Evolutionary conservation across 192 early-diverging fungal species (phyloP), one percentile per base, ranked within the genome.

Genomic region (Dispira simplex): DNA sequence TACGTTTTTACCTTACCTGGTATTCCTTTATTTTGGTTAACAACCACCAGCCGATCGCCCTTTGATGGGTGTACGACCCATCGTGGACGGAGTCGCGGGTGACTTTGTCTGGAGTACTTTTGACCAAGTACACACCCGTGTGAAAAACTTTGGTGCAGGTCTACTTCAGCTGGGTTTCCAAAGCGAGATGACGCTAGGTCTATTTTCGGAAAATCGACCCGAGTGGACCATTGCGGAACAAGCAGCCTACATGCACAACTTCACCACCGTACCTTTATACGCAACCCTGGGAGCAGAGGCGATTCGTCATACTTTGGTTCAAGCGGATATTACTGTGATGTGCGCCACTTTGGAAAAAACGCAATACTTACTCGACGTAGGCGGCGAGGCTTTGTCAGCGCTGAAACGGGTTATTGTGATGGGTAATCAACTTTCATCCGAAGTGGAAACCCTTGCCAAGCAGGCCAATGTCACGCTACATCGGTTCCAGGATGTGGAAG

Each of bases 261-360:
- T 85, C 39, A 77, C 76, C 62, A 73, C 79, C 6, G 90, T 94
- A 13, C 83, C 92, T 8, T 74, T 95, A 44, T 93, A 93, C 72
- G 93, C 95, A 67, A 92, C 91, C 23, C 79, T 96, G 16, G 95
- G 90, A 52, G 79, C 83, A 0, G 87, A 91, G 32, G 79, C 90
- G 11, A 74, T 95, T 46, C 80, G 87, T 71, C 91, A 86, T 63
- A 90, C 93, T 47, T 66, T 95, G 20, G 91, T 88, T 71, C 90
- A 95, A 54, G 79, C 91, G 10, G 90, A 91, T 44, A 76, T 88
- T 55, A 73, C 81, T 26, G 66, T 85, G 20, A 68, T 92, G 23
- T 75, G 89, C 32, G 82, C 83, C 58, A 82, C 78, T 39, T 53
- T 76, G 46, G 80, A 79, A 66, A 77, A 85, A 58, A 62, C 86